Conservation (phyloP, 768 basidiomycete genomes). For the Boletus coccyginus region DNA sequence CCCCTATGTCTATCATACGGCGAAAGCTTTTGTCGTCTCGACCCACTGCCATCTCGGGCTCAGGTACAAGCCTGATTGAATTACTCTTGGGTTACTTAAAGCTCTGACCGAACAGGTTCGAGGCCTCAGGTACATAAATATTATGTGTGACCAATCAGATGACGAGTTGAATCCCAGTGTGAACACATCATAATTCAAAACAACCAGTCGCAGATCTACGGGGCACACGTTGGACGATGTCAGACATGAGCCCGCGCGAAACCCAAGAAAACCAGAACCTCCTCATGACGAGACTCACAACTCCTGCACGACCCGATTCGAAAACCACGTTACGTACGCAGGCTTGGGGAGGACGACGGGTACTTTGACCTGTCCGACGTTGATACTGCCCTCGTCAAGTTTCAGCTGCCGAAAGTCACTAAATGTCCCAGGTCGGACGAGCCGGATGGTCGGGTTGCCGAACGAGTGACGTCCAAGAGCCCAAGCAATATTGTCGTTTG, state of each 20-base stretch:
- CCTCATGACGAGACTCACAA: neutral
- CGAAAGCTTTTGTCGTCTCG: neutral
- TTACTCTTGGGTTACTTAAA: neutral
- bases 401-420: constrained; percentile 18
- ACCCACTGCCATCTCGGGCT: neutral
- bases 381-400: constrained; percentile 5
- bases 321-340: too few species aligned
- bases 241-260: neutral
- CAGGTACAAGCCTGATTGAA: neutral
- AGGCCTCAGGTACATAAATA: neutral
- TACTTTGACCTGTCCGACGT: constrained; percentile 19
- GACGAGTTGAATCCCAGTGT: neutral
- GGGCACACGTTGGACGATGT: neutral
- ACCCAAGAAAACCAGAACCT: neutral
- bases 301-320: constrained; percentile 15
- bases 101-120: neutral
- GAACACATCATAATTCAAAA: neutral
- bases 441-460: constrained; percentile 19
- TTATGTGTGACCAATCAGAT: neutral
- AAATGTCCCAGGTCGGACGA: constrained; percentile 22
- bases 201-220: too few species aligned
- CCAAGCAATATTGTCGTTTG: neutral
- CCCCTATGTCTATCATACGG: neutral
- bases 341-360: constrained; percentile 19
- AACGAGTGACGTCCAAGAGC: neutral